Base-by-base conservation (phyloP, 176 grass and related monocot genomes). In the Echinochloa phyllopogon region DNA sequence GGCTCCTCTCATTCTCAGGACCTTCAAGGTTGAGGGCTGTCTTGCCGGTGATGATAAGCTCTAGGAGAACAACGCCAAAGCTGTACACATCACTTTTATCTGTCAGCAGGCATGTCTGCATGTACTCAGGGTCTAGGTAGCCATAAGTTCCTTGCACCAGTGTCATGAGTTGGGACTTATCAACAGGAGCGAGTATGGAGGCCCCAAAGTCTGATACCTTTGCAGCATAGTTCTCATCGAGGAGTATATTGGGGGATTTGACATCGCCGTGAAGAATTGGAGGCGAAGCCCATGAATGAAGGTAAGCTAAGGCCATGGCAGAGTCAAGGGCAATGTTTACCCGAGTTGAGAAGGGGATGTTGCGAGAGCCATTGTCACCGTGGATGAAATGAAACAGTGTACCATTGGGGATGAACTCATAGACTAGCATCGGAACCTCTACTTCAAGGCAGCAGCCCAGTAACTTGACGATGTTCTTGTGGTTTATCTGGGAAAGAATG, bases 131-230 rank as follows among this genome's bases (percentile, higher is more conserved):
- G 21, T 86, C 83, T n/a, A 90, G 52, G 59, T 90, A 86, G 20
- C 83, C 88, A 18, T 57, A 81, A 14, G 77, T 90, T 43, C 87
- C 87, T 81, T 89, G 87, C 44, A 89, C 76, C 27, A 85, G 8
- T 5, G 75, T 85, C 4, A 80, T 57, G 1, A 89, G 57, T 3
- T 47, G 66, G 20, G 76, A 21, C 72, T 81, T 36, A 1, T 89
- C 76, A 0, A 67, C 57, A 3, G 75, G 82, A 10, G 58, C 82
- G 4, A 85, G 4, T 20, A 85, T 75, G 0, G 82, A 89, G 0
- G 87, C 87, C 6, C 82, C 87, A 49, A 89, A 89, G 43, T 89
- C 87, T 20, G 87, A 89, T 18, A 89, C 38, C 68, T 86, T 89
- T 0, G 75, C 82, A 0, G 33, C 42, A 6, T 80, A 75, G 44